A percentile compares a stretch with the other conserved stretches of the same genome.
phyloP scores from a whole-genome alignment of 169 alveolate genomes.

The Theileria annulata region DNA sequence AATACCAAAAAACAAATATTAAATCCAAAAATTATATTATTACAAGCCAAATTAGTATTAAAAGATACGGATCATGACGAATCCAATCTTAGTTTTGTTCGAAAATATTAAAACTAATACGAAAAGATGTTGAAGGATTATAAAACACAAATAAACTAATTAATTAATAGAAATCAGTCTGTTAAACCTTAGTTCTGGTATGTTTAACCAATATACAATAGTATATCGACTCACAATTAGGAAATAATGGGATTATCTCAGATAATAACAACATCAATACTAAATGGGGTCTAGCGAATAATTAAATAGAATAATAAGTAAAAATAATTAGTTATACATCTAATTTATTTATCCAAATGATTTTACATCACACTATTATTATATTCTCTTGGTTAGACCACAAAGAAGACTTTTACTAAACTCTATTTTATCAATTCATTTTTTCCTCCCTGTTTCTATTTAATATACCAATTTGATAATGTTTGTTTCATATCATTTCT shows the following conservation, averaged over 20 bases:
- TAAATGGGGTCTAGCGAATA: neutral
- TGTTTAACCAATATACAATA: neutral
- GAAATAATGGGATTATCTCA: neutral
- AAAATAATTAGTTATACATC: neutral
- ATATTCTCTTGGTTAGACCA: neutral
- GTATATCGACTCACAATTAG: neutral
- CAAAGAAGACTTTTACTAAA: neutral
- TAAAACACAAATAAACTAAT: neutral
- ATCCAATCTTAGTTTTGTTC: no score
- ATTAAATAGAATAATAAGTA: neutral
- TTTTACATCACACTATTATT: no score
- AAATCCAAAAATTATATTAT: no score
- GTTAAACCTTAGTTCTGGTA: neutral
- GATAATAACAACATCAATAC: neutral
- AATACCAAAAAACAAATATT: neutral
- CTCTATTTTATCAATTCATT: neutral
- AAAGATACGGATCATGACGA: no score
- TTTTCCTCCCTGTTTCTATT: neutral
- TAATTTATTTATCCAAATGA: neutral
- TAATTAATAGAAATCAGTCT: no score
- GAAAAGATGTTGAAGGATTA: neutral
- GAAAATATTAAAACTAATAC: neutral
- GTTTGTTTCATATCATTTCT: neutral
- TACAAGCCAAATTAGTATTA: no score
- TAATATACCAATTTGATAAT: neutral